Evolutionary conservation across 495 filamentous ascomycete species (phyloP), one percentile per base, ranked within the genome.

Genomic region (Podospora tetraspora): DNA sequence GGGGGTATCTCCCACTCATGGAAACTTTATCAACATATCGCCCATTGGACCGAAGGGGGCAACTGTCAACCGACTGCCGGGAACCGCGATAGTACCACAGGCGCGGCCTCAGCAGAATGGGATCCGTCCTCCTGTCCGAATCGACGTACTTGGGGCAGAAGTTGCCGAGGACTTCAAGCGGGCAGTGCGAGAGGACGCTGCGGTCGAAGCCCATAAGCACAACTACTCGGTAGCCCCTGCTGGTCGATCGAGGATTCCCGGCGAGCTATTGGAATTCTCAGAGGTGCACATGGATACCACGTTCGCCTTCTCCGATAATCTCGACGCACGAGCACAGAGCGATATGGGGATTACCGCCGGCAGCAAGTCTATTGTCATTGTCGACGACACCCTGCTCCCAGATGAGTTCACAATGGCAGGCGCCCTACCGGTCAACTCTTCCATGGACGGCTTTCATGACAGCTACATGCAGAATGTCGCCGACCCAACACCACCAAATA

Each of bases 361-460:
- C 8, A 96, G 92, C 77, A 86, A 91, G 69, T 96, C 92, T 0
- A 95, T 97, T 70, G 86, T 96, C 30, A 95, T 97, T 71, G 87
- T 96, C 19, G 91, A 97, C 74, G 90, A 90, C 64, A 89, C 88
- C 4, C 27, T 71, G 3, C 66, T 83, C 22, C 75, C 78, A 29
- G 75, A 69, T 13, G 79, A 78, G 25, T 77, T 76, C 21, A 81
- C 82, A 1, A 84, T 86, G 82, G 80, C 81, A 2, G 79, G 82
- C 9, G 82, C 81, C 3, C 70, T 86, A 12, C 79, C 79, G 4
- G 73, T 79, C 58, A 83, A 81, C 70, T 75, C 74, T 21, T 84
- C 84, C 1, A 74, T 81, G n/a, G 84, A 83, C 62, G 79, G 80
- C 3, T 84, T 85, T 66, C 75, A 81, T 7, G 83, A 84, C 57